Evolutionary conservation across 176 grass and related monocot genomes (phyloP).

Genomic region (Panicum miliaceum): DNA sequence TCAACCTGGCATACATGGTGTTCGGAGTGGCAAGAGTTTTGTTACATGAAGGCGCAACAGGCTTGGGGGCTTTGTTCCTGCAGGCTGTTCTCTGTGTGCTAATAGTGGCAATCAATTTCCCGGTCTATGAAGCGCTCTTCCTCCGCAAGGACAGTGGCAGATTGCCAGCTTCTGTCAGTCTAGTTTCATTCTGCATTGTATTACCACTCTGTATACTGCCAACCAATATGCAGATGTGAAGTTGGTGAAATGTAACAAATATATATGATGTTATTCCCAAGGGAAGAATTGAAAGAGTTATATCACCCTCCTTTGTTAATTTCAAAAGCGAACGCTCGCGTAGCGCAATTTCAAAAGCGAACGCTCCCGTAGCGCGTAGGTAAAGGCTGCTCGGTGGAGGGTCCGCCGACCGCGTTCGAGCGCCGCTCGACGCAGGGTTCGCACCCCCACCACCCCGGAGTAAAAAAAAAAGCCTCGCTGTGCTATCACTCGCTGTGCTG

Average conservation of each 20-base stretch:
- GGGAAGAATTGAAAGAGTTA: neutral
- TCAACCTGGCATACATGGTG: slow-evolving; percentile 61
- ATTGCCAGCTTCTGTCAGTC: slow-evolving; percentile 49
- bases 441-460: no score
- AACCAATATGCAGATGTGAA: slow-evolving; percentile 18
- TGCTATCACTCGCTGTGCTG: no score
- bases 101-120: slow-evolving; percentile 52
- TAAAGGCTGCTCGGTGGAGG: no score
- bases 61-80: slow-evolving; percentile 42
- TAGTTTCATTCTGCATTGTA: slow-evolving; percentile 51
- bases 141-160: slow-evolving; percentile 62
- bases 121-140: slow-evolving; percentile 70
- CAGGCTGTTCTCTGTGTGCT: slow-evolving; percentile 59
- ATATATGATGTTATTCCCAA: neutral
- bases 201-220: slow-evolving; percentile 44
- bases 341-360: no score
- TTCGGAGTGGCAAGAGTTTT: slow-evolving; percentile 39
- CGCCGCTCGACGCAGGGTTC: no score
- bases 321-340: no score
- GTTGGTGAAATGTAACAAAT: neutral
- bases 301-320: neutral
- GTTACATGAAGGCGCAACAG: neutral
- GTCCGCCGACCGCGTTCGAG: no score
- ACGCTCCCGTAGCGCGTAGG: no score
- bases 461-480: no score